A percentile compares a stretch with the other conserved stretches of the same genome.
Evolutionary conservation across 2,329 filamentous ascomycete species (phyloP).

Genomic region (Botrytis sinoallii): DNA sequence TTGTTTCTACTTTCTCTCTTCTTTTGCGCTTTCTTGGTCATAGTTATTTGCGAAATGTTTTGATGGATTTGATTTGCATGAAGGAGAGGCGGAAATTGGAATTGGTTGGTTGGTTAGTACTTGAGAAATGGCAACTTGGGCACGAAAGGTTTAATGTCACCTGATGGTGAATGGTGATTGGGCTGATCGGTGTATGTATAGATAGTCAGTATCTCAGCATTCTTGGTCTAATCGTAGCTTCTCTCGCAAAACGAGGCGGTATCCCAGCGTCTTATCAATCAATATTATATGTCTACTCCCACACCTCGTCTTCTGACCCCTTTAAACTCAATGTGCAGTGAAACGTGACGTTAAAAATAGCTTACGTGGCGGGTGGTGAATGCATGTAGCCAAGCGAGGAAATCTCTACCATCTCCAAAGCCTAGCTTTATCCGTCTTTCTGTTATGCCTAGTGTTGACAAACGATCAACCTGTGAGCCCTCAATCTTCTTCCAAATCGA

Average conservation of each 20-base stretch:
- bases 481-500: background rate
- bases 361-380: slow-evolving; percentile 5
- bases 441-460: background rate
- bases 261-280: slow-evolving; percentile 23
- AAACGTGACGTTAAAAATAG: background rate
- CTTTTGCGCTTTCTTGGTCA: slow-evolving; percentile 5
- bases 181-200: slow-evolving; percentile 24
- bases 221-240: background rate
- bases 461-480: background rate
- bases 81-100: slow-evolving; percentile 15
- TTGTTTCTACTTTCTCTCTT: slow-evolving; percentile 12
- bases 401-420: background rate
- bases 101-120: slow-evolving; percentile 11
- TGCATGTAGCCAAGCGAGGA: background rate
- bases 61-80: slow-evolving; percentile 24
- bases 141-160: slow-evolving; percentile 19
- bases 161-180: slow-evolving; percentile 16
- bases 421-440: background rate
- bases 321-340: background rate
- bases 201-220: slow-evolving; percentile 25
- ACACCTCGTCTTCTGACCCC: background rate
- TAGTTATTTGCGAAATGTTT: slow-evolving; percentile 22
- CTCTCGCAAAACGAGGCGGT: slow-evolving; percentile 13
- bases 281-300: slow-evolving; percentile 20
- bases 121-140: slow-evolving; percentile 15